Conservation (phyloP, 1,139 yeast genomes). For the Candida neerlandica region DNA sequence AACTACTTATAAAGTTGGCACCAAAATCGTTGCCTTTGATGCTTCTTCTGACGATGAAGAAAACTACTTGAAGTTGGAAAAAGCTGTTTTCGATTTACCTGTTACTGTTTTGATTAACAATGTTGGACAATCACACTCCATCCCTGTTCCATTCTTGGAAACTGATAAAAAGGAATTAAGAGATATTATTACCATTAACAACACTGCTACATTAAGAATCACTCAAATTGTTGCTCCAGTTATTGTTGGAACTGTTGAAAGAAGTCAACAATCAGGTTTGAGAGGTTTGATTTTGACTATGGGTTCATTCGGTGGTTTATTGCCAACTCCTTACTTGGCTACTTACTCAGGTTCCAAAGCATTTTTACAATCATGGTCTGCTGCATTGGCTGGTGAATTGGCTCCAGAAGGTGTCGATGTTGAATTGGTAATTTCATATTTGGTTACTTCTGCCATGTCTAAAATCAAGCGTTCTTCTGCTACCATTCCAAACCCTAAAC, state of each 20-base stretch:
- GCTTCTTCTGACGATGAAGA: slow-evolving; percentile 58
- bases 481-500: slow-evolving; percentile 79
- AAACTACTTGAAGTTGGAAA: slow-evolving; percentile 51
- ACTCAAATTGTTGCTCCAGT: slow-evolving; percentile 77
- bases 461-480: slow-evolving; percentile 78
- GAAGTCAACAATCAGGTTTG: slow-evolving; percentile 27
- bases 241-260: slow-evolving; percentile 56
- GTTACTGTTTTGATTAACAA: slow-evolving; percentile 83
- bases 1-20: slow-evolving; percentile 58
- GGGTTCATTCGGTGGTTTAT: slow-evolving; percentile 96
- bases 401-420: slow-evolving; percentile 73
- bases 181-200: slow-evolving; percentile 82
- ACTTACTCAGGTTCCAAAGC: slow-evolving; percentile 97
- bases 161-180: slow-evolving; percentile 74
- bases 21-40: slow-evolving; percentile 77
- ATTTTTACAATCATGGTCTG: slow-evolving; percentile 90
- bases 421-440: slow-evolving; percentile 82
- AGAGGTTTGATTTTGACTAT: slow-evolving; percentile 84
- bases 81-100: slow-evolving; percentile 52
- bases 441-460: slow-evolving; percentile 95
- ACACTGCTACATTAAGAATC: slow-evolving; percentile 78
- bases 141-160: slow-evolving; percentile 91
- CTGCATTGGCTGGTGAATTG: slow-evolving; percentile 87
- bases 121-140: slow-evolving; percentile 92
- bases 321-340: slow-evolving; percentile 91